These are phyloP conservation scores for Lojkania enalia DNA, from an alignment of 2,329 filamentous ascomycete species.

Conservation along the genomic window DNA sequence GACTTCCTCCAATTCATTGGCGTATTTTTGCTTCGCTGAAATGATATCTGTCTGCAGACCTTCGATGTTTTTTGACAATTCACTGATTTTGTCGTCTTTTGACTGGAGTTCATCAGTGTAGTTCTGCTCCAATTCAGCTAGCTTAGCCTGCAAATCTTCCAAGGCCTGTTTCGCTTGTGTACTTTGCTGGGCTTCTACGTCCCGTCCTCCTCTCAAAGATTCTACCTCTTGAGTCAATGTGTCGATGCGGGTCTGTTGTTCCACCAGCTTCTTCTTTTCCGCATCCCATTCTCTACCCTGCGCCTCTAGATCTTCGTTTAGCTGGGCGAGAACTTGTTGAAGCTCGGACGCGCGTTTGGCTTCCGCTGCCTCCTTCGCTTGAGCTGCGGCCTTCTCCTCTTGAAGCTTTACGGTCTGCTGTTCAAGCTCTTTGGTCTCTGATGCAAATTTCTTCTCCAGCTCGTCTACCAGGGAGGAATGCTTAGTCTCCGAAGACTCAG, in stretches of 20 bases:
- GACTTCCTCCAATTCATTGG: constrained; percentile 27
- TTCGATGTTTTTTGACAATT: constrained; percentile 31
- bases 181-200: constrained; percentile 30
- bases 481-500: constrained; percentile 21
- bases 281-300: constrained; percentile 41
- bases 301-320: constrained; percentile 40
- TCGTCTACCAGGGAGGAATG: constrained; percentile 34
- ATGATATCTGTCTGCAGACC: constrained; percentile 27
- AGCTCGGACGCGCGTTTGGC: constrained; percentile 37
- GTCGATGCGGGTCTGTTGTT: constrained; percentile 35
- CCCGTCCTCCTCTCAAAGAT: constrained; percentile 20
- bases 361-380: constrained; percentile 38
- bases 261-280: constrained; percentile 40
- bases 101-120: constrained; percentile 29
- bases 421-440: constrained; percentile 37
- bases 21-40: constrained; percentile 26
- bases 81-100: constrained; percentile 34
- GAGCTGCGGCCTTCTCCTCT: constrained; percentile 34
- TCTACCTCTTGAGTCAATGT: constrained; percentile 28
- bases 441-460: constrained; percentile 42
- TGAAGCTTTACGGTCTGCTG: constrained; percentile 36
- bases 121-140: constrained; percentile 32
- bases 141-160: constrained; percentile 31
- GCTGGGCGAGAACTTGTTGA: constrained; percentile 40
- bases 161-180: constrained; percentile 27